Evolutionary conservation across 768 basidiomycete species (phyloP).

Genomic region (Boletus rex-veris): DNA sequence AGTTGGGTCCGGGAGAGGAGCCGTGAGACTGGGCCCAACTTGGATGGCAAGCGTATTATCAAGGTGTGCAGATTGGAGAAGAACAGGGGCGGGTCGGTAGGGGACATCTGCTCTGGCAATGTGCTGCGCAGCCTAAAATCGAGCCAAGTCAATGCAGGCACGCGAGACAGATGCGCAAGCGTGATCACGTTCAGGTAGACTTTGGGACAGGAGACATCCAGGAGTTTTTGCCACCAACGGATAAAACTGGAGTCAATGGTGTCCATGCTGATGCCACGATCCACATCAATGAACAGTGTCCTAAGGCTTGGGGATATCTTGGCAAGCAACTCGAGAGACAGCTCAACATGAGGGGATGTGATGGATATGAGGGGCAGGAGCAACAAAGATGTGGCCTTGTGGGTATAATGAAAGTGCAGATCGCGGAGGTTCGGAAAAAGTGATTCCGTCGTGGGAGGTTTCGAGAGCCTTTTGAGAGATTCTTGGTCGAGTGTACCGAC

Average conservation of each 20-base stretch:
- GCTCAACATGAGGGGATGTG: too few relatives aligned
- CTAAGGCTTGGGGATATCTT: too few relatives aligned
- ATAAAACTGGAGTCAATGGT: neutral
- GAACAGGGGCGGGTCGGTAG: neutral
- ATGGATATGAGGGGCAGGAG: neutral
- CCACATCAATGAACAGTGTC: too few relatives aligned
- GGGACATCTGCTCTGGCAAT: neutral
- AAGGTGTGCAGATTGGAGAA: neutral
- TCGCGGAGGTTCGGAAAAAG: neutral
- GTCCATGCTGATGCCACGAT: too few relatives aligned
- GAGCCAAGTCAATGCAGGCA: neutral
- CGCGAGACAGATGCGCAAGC: neutral
- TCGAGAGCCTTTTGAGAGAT: neutral
- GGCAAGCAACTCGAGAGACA: too few relatives aligned
- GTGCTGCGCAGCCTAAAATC: neutral
- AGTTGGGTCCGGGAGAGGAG: neutral
- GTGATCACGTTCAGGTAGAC: neutral
- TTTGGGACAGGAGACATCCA: neutral
- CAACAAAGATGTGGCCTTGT: too few relatives aligned
- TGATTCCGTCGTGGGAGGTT: neutral
- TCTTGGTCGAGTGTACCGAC: neutral
- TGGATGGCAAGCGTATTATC: neutral
- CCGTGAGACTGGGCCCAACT: neutral
- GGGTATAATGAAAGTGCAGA: too few relatives aligned
- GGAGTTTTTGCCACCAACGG: neutral